Percentiles rank a stretch among this genome's conserved stretches.
Conservation (phyloP, 1,139 yeast genomes). For the Suhomyces terraborum region DNA sequence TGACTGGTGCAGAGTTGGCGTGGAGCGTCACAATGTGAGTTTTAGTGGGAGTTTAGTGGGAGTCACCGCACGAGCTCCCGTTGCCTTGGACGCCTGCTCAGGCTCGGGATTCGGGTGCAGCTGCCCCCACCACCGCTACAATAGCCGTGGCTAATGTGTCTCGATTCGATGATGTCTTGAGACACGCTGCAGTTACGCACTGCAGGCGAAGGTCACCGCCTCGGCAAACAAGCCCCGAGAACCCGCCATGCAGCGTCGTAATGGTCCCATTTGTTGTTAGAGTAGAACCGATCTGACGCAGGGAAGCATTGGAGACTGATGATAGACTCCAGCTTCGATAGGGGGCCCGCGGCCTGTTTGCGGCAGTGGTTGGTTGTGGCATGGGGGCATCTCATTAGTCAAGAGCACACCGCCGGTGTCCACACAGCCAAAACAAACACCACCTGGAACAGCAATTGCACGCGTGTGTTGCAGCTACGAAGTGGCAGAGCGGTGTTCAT, state of each 20-base stretch:
- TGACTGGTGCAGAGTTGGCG: too few relatives aligned
- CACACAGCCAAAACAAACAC: background rate
- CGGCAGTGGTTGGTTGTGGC: background rate
- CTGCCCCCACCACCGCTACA: too few relatives aligned
- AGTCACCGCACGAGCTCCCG: too few relatives aligned
- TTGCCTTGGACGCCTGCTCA: too few relatives aligned
- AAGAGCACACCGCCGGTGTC: background rate
- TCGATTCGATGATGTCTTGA: background rate
- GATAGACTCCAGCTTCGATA: background rate
- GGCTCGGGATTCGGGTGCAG: too few relatives aligned
- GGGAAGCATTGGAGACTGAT: constrained; percentile 1
- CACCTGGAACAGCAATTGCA: too few relatives aligned
- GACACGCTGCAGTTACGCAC: background rate
- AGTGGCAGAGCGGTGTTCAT: too few relatives aligned
- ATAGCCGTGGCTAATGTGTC: background rate
- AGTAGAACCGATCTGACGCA: constrained; percentile 1
- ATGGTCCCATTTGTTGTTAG: too few relatives aligned
- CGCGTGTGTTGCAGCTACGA: too few relatives aligned
- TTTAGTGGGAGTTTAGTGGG: background rate
- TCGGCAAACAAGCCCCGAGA: background rate
- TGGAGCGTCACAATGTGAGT: too few relatives aligned
- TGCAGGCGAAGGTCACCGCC: background rate
- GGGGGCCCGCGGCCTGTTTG: background rate
- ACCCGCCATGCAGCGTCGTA: background rate
- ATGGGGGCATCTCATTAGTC: background rate